Percentiles rank a stretch among this genome's conserved stretches.
These are phyloP conservation scores for Ambrosia trifida DNA, from an alignment of 129 eudicot genomes.

Conservation along the genomic window DNA sequence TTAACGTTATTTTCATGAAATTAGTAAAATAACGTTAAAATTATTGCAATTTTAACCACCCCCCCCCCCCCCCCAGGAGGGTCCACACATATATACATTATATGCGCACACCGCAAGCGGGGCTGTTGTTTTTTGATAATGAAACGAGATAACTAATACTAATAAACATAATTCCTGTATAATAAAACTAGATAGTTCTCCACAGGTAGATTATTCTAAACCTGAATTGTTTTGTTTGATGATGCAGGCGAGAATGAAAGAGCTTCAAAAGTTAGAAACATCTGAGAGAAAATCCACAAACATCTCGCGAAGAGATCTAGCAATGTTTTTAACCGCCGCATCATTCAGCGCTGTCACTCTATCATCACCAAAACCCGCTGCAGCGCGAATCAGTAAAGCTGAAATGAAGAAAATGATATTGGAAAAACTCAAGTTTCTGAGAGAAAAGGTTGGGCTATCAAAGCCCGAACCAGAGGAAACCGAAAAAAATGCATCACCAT, in stretches of 20 bases:
- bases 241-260: conserved; percentile 47
- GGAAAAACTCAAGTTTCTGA: conserved; percentile 53
- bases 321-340: conserved; percentile 46
- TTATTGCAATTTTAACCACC: no score
- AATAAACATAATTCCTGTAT: background rate
- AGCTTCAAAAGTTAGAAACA: conserved; percentile 30
- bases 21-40: no score
- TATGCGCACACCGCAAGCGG: no score
- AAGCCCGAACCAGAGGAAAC: conserved; percentile 40
- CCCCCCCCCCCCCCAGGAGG: no score
- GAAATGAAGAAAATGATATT: conserved; percentile 53
- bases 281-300: conserved; percentile 14
- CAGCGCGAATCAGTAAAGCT: conserved; percentile 47
- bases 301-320: conserved; percentile 54
- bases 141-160: background rate
- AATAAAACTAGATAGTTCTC: background rate
- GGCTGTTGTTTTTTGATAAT: background rate
- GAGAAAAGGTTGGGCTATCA: conserved; percentile 57
- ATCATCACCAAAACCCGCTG: conserved; percentile 48
- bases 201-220: background rate
- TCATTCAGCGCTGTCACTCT: conserved; percentile 38
- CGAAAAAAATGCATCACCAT: conserved; percentile 21
- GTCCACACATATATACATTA: no score
- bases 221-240: conserved; percentile 1
- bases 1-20: no score